Evolutionary conservation across 176 grass and related monocot species (phyloP), one percentile per base, ranked within the genome.

Genomic region (Sorghum bicolor): DNA sequence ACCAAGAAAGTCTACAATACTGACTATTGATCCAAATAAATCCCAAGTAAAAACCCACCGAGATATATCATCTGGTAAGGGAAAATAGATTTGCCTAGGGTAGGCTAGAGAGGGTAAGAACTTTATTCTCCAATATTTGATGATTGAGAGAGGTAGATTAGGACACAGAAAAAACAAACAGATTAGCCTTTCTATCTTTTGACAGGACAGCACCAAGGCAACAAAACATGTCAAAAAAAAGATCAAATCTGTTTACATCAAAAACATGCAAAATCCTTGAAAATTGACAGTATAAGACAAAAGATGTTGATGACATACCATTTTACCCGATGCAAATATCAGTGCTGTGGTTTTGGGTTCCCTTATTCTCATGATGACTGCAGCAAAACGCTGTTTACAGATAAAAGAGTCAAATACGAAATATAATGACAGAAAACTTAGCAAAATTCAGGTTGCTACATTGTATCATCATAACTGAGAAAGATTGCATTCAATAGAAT

Each of bases 361-460:
- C 83, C 96, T 96, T 93, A 99, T 99, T 96, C 93, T 89, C 96
- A 99, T 96, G 79, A 99, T 99, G 77, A 99, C 93, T 45, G 96
- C 96, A 85, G 93, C 96, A 94, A 99, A 99, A 94, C 91, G 96
- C 93, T 99, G 84, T 68, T 66, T 55, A 80, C 83, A 37, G 48
- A 94, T 57, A 50, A n/a, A 77, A 28, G 28, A 66, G 53, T 82
- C 37, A 85, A 22, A 90, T 15, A 73, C 11, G 10, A 79, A 68
- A 82, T 77, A n/a, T 57, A 69, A 69, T 38, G 64, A 45, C 5
- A 52, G 17, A 33, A 74, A 28, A 60, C n/a, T 25, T 25, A 60
- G n/a, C 57, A 60, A 60, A 25, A 60, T 76, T 63, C 39, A 76
- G 50, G 19, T 20, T 76, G 24, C 3, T 43, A 79, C 14, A 66